Percentiles rank a stretch among this genome's conserved stretches.
phyloP scores from a whole-genome alignment of 106 monocot genomes.

The Dioscorea dumetorum region DNA sequence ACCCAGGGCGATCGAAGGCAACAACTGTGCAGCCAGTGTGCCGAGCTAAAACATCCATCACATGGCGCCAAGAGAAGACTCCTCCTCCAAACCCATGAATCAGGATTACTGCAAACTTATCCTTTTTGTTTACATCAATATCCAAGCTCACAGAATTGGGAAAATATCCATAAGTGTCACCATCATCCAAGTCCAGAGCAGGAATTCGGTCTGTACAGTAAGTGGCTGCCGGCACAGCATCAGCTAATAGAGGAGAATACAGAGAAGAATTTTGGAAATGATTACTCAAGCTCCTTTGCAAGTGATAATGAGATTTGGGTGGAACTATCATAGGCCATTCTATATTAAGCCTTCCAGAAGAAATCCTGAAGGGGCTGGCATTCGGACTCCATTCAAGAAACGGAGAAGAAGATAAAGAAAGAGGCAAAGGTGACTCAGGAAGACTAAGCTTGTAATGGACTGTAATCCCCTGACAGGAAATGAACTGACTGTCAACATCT shows the following conservation, averaged over 20 bases:
- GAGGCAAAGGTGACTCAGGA: constrained; percentile 19
- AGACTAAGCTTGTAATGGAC: constrained; percentile 63
- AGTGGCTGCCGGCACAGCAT: constrained; percentile 20
- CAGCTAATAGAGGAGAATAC: constrained; percentile 46
- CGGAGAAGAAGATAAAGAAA: constrained; percentile 24
- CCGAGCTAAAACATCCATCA: constrained; percentile 47
- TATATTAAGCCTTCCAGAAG: constrained; percentile 37
- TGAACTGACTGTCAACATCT: constrained; percentile 71
- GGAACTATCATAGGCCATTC: constrained; percentile 31
- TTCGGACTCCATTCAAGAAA: constrained; percentile 24
- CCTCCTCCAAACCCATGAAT: constrained; percentile 96
- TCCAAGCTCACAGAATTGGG: constrained; percentile 6
- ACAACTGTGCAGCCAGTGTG: constrained; percentile 61
- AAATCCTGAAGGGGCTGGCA: constrained; percentile 26
- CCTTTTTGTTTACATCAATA: constrained; percentile 19
- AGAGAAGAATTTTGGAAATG: constrained; percentile 44
- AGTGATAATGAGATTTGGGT: constrained; percentile 28
- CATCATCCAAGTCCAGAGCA: constrained; percentile 27
- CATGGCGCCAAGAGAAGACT: constrained; percentile 84
- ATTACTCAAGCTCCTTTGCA: constrained; percentile 39
- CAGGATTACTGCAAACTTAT: constrained; percentile 61
- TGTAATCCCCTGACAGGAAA: constrained; percentile 45
- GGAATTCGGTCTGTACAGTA: constrained; percentile 23
- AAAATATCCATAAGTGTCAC: constrained; percentile 13
- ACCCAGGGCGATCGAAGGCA: constrained; percentile 89